Percentiles rank a stretch among this genome's conserved stretches.
These are phyloP conservation scores for Platanus orientalis DNA, from an alignment of 164 flowering plant species.

Conservation along the genomic window DNA sequence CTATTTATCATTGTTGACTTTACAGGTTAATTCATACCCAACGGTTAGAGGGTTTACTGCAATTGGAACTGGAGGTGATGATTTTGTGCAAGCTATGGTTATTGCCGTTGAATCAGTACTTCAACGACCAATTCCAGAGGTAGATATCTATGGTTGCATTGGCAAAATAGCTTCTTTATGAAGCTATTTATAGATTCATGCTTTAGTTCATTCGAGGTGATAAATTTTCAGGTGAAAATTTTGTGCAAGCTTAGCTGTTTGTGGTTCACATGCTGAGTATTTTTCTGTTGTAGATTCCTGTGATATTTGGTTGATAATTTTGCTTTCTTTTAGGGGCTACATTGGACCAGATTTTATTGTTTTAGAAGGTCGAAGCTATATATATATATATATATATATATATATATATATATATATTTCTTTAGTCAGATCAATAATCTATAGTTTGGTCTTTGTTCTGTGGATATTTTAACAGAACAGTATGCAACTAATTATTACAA, in stretches of 20 bases:
- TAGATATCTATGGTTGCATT: constrained; percentile 18
- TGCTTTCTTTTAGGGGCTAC: no score
- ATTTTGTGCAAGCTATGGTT: constrained; percentile 96
- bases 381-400: no score
- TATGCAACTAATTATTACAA: no score
- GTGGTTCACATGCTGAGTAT: background rate
- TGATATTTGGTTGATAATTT: no score
- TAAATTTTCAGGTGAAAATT: no score
- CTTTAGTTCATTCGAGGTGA: background rate
- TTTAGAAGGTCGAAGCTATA: no score
- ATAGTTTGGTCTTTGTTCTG: no score
- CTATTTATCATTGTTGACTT: background rate
- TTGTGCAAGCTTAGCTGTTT: background rate
- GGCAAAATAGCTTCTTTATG: background rate
- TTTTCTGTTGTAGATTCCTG: no score
- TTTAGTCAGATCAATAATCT: no score
- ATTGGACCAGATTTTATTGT: no score
- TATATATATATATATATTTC: no score
- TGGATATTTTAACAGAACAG: no score
- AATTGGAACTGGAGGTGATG: constrained; percentile 97
- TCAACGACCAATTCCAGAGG: constrained; percentile 82
- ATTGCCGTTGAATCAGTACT: constrained; percentile 94
- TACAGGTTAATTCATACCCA: constrained; percentile 84
- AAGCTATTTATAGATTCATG: background rate
- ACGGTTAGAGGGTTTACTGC: constrained; percentile 95